A percentile compares a stretch with the other conserved stretches of the same genome.
phyloP scores from a whole-genome alignment of 1,139 yeast genomes.

The Suhomyces terraborum region DNA sequence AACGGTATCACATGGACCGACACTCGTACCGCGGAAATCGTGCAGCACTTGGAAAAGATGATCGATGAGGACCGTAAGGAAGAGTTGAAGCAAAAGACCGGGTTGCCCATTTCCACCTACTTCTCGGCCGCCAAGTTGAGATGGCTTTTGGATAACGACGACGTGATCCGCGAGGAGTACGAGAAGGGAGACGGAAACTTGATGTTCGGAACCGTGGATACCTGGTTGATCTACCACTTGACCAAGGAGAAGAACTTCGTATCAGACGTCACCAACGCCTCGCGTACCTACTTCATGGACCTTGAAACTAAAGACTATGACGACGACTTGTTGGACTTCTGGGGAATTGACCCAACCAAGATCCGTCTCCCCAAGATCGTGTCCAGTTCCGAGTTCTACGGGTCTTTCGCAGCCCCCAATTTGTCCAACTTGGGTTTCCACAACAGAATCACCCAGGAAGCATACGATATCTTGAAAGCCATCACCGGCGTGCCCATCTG shows the following conservation, averaged over 20 bases:
- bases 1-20: constrained; percentile 97
- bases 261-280: constrained; percentile 89
- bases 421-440: constrained; percentile 53
- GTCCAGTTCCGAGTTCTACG: constrained; percentile 79
- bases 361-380: constrained; percentile 77
- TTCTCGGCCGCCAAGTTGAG: constrained; percentile 89
- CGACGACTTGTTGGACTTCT: constrained; percentile 70
- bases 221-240: constrained; percentile 88
- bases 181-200: constrained; percentile 70
- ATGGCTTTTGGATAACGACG: constrained; percentile 86
- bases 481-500: constrained; percentile 70
- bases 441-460: constrained; percentile 53
- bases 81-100: constrained; percentile 66
- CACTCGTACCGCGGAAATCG: constrained; percentile 78
- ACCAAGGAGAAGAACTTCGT: constrained; percentile 73
- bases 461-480: constrained; percentile 50
- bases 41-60: constrained; percentile 60
- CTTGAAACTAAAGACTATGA: constrained; percentile 77
- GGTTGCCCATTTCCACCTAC: constrained; percentile 87
- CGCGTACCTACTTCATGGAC: constrained; percentile 90
- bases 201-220: constrained; percentile 93
- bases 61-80: constrained; percentile 61
- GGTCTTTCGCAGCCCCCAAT: constrained; percentile 65
- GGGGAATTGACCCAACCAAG: constrained; percentile 73
- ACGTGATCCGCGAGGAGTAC: constrained; percentile 66